Evolutionary conservation across 345 rosid species (phyloP), one percentile per base, ranked within the genome.

Genomic region (Punica granatum): DNA sequence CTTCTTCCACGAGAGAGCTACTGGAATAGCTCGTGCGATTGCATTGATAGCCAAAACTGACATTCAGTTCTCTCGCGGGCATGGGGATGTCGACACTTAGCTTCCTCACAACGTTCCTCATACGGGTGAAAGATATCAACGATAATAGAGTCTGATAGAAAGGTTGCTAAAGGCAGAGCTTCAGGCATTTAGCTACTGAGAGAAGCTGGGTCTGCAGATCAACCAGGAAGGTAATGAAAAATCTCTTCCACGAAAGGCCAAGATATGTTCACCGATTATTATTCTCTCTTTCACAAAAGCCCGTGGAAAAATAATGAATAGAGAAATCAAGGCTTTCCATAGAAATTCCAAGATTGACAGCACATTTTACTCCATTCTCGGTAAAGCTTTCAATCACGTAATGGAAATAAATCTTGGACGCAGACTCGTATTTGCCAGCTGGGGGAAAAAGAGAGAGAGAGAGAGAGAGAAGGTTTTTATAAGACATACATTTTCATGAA

Each of bases 31-130:
- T 16, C 30, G 36, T 31, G 56, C 63, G 21, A 16, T 73, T 56
- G 68, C 76, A 63, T 41, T 67, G 48, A 63, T 67, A 73, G 67
- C 76, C 72, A 34, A 73, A 73, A 43, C 76, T 73, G 66, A 73
- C 71, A 54, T 65, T 73, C 23, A 73, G 62, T 54, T 42, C 60
- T 31, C 71, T 67, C 2, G 64, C 67, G 53, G 72, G 72, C 54
- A 73, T 49, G 7, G 68, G 67, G 39, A 62, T 19, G 13, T 68
- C 58, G 34, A 71, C 37, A 19, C 69, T 65, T 11, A 66, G 35
- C 25, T 59, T 9, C 41, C 39, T 59, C 48, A 32, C 49, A 3
- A 31, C 14, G 67, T 70, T n/a, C 36, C 62, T 49, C 48, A 48
- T 63, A 35, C 8, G 9, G 44, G 44, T 10, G 32, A 46, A 19